phyloP scores from a whole-genome alignment of 2,329 filamentous ascomycete genomes.

The Colletotrichum sp. region DNA sequence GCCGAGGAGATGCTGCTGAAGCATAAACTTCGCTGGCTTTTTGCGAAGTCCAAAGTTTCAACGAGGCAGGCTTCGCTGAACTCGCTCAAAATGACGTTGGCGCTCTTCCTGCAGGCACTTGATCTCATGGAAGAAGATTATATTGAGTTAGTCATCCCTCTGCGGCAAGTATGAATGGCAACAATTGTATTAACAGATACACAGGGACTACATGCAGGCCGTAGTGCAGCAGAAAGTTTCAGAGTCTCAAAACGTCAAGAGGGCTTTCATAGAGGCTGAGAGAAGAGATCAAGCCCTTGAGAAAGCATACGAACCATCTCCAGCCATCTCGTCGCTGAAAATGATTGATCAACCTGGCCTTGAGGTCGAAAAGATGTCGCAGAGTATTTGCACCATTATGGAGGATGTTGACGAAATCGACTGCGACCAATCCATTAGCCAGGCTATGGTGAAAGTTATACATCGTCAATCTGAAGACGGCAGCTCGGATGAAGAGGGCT shows the following conservation, averaged over 20 bases:
- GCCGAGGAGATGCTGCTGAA: background rate
- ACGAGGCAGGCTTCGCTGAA: background rate
- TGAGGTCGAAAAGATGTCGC: accelerated
- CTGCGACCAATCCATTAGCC: accelerated
- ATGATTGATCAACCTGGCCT: background rate
- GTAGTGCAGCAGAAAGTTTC: background rate
- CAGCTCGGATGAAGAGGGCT: background rate
- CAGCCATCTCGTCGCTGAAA: accelerated
- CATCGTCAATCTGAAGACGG: accelerated
- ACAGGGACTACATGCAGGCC: background rate
- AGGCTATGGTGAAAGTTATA: accelerated
- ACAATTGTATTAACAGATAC: accelerated
- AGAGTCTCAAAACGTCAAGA: background rate
- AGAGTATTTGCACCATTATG: background rate
- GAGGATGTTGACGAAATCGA: background rate
- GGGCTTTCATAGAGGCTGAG: background rate
- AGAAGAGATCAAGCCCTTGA: background rate
- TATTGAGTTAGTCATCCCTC: background rate
- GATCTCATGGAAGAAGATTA: background rate
- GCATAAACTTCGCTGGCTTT: background rate
- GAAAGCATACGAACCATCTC: accelerated
- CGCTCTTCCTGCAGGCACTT: background rate
- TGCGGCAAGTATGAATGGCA: accelerated
- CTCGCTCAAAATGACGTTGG: background rate
- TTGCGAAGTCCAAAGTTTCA: background rate